phyloP scores from a whole-genome alignment of 805 yeast genomes.

The Monosporozyma solicola region DNA sequence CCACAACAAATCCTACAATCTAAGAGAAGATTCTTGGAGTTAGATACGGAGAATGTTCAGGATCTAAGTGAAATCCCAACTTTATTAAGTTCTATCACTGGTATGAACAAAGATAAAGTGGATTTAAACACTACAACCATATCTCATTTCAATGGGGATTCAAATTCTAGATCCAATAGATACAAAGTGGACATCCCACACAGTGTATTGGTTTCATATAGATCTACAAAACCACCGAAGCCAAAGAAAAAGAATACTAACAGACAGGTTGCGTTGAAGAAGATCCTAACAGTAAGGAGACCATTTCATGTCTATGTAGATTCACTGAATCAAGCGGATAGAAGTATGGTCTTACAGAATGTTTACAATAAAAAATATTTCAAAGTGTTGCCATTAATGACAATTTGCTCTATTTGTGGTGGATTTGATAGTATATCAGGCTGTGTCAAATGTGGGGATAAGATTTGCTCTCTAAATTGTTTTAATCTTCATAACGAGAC shows the following conservation, averaged over 20 bases:
- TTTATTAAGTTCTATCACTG: constrained; percentile 25
- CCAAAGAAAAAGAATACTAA: constrained; percentile 27
- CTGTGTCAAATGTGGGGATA: constrained; percentile 27
- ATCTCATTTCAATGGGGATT: constrained; percentile 5
- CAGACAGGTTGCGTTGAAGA: constrained; percentile 25
- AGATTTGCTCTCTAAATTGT: constrained; percentile 27
- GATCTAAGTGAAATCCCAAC: constrained; percentile 25
- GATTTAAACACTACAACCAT: constrained; percentile 15
- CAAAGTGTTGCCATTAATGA: constrained; percentile 28
- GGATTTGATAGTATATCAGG: constrained; percentile 27
- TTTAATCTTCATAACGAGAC: constrained; percentile 28
- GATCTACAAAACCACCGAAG: constrained; percentile 28
- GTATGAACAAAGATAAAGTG: constrained; percentile 24
- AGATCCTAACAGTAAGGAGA: constrained; percentile 24
- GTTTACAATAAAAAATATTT: constrained; percentile 27
- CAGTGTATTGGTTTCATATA: constrained; percentile 21
- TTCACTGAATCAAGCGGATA: constrained; percentile 23
- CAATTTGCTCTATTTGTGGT: constrained; percentile 30
- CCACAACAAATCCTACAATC: constrained; percentile 26
- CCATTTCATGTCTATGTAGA: constrained; percentile 27
- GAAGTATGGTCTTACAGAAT: constrained; percentile 24
- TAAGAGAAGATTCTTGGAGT: constrained; percentile 26
- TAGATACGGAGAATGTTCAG: constrained; percentile 24
- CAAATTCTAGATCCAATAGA: constrained; percentile 13
- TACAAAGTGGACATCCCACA: constrained; percentile 27